phyloP scores from a whole-genome alignment of 306 rosid genomes.

The Ammopiptanthus mongolicus region DNA sequence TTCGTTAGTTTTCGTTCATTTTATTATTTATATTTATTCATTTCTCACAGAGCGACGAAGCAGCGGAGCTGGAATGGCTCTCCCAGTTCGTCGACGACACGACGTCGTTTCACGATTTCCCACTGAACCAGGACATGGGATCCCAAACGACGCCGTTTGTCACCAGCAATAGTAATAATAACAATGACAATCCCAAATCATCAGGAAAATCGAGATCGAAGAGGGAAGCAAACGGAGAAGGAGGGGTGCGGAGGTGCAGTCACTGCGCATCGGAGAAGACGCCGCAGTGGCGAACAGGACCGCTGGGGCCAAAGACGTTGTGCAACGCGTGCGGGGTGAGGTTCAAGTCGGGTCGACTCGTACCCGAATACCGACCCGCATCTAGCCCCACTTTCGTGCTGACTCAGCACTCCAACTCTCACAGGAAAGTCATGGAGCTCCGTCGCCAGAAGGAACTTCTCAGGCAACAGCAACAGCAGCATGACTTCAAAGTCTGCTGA shows the following conservation, averaged over 20 bases:
- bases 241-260: conserved; percentile 40
- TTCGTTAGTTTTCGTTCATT: not conserved
- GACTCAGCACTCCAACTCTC: conserved; percentile 75
- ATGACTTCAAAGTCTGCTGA: not conserved
- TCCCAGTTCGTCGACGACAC: conserved; percentile 51
- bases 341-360: conserved; percentile 57
- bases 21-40: not conserved
- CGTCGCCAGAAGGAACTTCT: conserved; percentile 59
- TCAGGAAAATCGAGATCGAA: not conserved
- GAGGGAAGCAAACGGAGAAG: conserved; percentile 29
- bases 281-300: conserved; percentile 71
- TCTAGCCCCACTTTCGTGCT: conserved; percentile 66
- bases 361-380: conserved; percentile 71
- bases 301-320: conserved; percentile 57
- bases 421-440: conserved; percentile 73
- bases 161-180: not conserved
- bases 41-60: conserved; percentile 45
- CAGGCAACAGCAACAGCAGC: conserved; percentile 18
- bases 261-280: conserved; percentile 74
- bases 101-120: conserved; percentile 31
- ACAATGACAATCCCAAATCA: not conserved
- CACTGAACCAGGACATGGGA: conserved; percentile 37
- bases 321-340: conserved; percentile 71
- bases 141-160: conserved; percentile 46
- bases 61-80: conserved; percentile 70